A percentile compares a stretch with the other conserved stretches of the same genome.
These are phyloP conservation scores for Vitis riparia DNA, from an alignment of 164 flowering plant species.

Conservation along the genomic window DNA sequence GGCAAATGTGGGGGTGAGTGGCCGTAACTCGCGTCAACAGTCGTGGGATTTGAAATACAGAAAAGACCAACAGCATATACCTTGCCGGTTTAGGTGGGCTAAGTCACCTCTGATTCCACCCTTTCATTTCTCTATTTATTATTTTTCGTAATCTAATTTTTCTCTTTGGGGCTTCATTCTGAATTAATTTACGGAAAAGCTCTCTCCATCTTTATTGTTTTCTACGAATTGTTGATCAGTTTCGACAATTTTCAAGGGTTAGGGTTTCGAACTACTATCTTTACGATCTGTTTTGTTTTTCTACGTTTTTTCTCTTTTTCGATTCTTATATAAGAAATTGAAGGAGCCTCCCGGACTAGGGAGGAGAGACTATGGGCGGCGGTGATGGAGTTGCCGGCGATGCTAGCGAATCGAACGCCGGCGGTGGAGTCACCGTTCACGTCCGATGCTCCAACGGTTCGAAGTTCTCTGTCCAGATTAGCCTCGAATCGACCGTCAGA, in stretches of 20 bases:
- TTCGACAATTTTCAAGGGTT: slow-evolving; percentile 1
- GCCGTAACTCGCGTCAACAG: neutral
- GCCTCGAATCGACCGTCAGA: slow-evolving; percentile 46
- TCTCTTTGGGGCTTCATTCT: neutral
- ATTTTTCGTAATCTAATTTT: neutral
- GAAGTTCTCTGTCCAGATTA: slow-evolving; percentile 40
- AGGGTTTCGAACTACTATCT: slow-evolving; percentile 5
- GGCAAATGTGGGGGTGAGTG: neutral
- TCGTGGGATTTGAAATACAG: neutral
- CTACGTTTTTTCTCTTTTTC: neutral
- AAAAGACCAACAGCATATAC: neutral
- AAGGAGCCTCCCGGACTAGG: slow-evolving; percentile 1
- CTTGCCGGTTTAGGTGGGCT: slow-evolving; percentile 6
- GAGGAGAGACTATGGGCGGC: slow-evolving; percentile 11
- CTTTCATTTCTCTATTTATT: neutral
- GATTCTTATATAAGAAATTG: neutral
- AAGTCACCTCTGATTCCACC: slow-evolving; percentile 1
- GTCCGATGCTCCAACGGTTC: slow-evolving; percentile 65
- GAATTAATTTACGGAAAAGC: neutral
- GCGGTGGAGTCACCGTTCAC: slow-evolving; percentile 39
- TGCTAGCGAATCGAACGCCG: slow-evolving; percentile 16
- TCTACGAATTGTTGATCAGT: neutral
- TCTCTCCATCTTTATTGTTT: neutral
- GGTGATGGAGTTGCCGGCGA: slow-evolving; percentile 12
- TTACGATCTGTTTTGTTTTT: neutral